These are phyloP conservation scores for Aspergillus luchuensis DNA, from an alignment of 2,329 filamentous ascomycete species.

Conservation along the genomic window DNA sequence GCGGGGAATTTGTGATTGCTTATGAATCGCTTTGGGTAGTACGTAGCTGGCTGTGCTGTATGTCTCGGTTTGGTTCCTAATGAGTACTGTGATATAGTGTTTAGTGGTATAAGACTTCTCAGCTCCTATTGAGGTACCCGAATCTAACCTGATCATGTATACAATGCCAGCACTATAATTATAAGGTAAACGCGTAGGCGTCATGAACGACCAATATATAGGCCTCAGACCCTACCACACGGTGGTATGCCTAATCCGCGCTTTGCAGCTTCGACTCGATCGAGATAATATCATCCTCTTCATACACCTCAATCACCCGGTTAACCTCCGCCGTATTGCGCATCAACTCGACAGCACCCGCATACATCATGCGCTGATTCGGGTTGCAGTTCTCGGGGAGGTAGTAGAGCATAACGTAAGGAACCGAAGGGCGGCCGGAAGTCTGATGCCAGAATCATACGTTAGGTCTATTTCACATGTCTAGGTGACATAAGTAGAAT, in stretches of 20 bases:
- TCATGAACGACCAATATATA: neutral
- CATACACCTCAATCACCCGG: slow-evolving; percentile 80
- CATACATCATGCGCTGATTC: slow-evolving; percentile 89
- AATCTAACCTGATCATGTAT: neutral
- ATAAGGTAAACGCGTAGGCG: neutral
- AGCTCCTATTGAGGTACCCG: neutral
- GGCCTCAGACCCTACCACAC: too few relatives aligned
- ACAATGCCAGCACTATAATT: neutral
- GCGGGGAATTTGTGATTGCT: too few relatives aligned
- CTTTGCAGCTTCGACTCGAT: slow-evolving; percentile 67
- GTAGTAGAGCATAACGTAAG: slow-evolving; percentile 94
- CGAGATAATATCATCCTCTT: slow-evolving; percentile 77
- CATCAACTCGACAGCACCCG: slow-evolving; percentile 94
- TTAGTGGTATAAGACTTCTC: too few relatives aligned
- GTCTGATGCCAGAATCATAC: slow-evolving; percentile 52
- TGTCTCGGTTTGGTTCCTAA: too few relatives aligned
- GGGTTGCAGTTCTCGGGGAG: slow-evolving; percentile 88
- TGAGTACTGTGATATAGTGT: too few relatives aligned
- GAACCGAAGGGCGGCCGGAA: slow-evolving; percentile 81
- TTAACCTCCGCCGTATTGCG: slow-evolving; percentile 89
- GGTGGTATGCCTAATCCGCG: slow-evolving; percentile 20
- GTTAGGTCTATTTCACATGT: neutral
- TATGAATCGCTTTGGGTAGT: too few relatives aligned
- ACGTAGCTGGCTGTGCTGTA: too few relatives aligned
- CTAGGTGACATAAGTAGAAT: slow-evolving; percentile 2